A percentile compares a stretch with the other conserved stretches of the same genome.
phyloP scores from a whole-genome alignment of 1,139 yeast species.

The Geotrichum europaeum region DNA sequence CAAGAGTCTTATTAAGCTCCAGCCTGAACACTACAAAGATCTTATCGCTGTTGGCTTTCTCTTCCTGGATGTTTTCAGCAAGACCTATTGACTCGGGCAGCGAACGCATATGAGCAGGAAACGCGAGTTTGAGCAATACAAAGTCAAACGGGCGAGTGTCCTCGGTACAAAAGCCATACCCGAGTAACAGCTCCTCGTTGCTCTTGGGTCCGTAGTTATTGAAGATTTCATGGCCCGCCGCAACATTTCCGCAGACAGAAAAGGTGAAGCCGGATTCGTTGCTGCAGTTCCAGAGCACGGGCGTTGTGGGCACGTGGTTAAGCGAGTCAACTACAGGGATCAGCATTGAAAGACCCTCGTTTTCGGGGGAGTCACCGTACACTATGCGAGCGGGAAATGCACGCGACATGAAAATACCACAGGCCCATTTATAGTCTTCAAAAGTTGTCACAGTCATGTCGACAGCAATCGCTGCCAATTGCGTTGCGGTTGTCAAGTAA shows the following conservation, averaged over 20 bases:
- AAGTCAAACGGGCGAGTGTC: conserved; percentile 53
- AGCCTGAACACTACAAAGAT: conserved; percentile 2
- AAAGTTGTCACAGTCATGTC: conserved; percentile 16
- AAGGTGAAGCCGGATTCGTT: conserved; percentile 27
- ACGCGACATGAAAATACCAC: conserved; percentile 63
- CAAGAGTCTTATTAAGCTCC: neutral
- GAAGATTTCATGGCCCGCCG: conserved; percentile 47
- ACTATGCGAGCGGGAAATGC: conserved; percentile 61
- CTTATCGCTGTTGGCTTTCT: neutral
- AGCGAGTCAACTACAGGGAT: conserved; percentile 73
- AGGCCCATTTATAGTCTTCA: conserved; percentile 64
- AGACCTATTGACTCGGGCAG: neutral
- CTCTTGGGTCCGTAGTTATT: conserved; percentile 87
- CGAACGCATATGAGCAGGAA: conserved; percentile 5
- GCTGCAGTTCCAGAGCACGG: conserved; percentile 57
- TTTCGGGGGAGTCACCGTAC: conserved; percentile 33
- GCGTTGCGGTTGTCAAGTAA: neutral
- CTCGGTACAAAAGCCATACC: conserved; percentile 59
- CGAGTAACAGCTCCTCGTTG: conserved; percentile 60
- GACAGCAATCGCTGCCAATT: conserved; percentile 15
- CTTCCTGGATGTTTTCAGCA: neutral
- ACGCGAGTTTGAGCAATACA: conserved; percentile 44
- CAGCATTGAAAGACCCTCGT: conserved; percentile 55
- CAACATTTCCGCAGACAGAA: conserved; percentile 15
- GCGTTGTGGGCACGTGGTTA: conserved; percentile 58